A percentile compares a stretch with the other conserved stretches of the same genome.
These are phyloP conservation scores for Leccinellum luteum DNA, from an alignment of 768 basidiomycete species.

Conservation along the genomic window DNA sequence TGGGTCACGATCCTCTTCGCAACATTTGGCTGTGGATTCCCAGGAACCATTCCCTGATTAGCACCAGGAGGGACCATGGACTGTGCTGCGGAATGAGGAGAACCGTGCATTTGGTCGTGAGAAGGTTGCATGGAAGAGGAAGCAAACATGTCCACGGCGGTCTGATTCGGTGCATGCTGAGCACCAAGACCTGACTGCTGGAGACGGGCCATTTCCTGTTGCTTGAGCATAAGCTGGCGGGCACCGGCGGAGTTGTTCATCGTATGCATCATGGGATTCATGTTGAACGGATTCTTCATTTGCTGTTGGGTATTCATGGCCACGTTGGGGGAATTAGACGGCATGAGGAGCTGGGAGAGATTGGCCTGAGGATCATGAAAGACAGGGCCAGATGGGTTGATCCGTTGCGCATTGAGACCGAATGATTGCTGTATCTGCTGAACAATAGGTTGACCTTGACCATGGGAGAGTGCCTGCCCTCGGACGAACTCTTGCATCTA, in stretches of 20 bases:
- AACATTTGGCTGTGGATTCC: conserved; percentile 19
- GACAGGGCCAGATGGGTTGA: conserved; percentile 34
- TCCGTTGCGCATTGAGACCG: conserved; percentile 33
- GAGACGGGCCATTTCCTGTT: conserved; percentile 38
- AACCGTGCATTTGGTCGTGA: conserved; percentile 46
- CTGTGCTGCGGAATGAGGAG: conserved; percentile 39
- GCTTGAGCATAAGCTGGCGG: conserved; percentile 42
- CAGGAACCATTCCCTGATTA: conserved; percentile 25
- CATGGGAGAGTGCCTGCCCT: conserved; percentile 40
- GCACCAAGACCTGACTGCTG: conserved; percentile 30
- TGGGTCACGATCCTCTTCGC: conserved; percentile 23
- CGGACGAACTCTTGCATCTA: conserved; percentile 48
- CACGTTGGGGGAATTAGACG: conserved; percentile 40
- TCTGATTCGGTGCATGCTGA: conserved; percentile 38
- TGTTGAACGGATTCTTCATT: conserved; percentile 29
- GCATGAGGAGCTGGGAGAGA: conserved; percentile 31
- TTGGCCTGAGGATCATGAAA: conserved; percentile 37
- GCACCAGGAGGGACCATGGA: conserved; percentile 17
- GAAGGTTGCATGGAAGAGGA: conserved; percentile 40
- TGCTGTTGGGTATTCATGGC: conserved; percentile 36
- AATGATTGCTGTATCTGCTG: conserved; percentile 48
- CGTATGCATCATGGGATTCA: conserved; percentile 40
- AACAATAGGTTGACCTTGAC: conserved; percentile 36
- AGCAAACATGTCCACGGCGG: conserved; percentile 46
- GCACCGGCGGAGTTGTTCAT: conserved; percentile 27